Base-by-base conservation (phyloP, 2,329 filamentous ascomycete genomes). In the Ceratocystis diversiconidia region DNA sequence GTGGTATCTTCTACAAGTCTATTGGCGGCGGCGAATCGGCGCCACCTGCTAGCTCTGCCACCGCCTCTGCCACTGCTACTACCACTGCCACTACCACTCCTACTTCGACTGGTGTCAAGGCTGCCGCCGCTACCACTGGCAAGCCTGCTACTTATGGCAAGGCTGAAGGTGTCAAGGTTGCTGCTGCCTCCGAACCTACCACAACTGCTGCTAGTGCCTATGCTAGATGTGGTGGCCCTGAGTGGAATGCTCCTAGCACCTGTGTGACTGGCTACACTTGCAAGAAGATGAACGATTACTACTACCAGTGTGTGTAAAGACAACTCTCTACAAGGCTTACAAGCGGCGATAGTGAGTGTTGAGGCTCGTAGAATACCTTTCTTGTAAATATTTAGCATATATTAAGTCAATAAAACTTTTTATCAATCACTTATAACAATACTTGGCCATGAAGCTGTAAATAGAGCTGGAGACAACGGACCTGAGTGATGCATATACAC, bases 161-260 rank as follows among this genome's bases (percentile, higher is more conserved):
- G 30, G 32, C 61, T 46, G 3, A 41, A 5, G 10, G 36, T 41
- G 10, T 41, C 36, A 15, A 12, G n/a, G 6, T 48, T 15, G 30
- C 61, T 43, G 8, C 61, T n/a, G 5, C 52, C 19, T 5, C 52
- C 22, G 25, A 52, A 15, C 44, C 48, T 17, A 41, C 50, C 28
- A 22, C 52, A 8, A 60, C 28, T 36, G 36, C 63, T 19, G 41
- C 64, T 48, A 19, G 46, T 57, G 46, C 64, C 36, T 68, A 62
- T 32, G 66, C 69, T 25, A 79, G 79, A 67, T 80, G 79, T 52
- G 79, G 78, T 66, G 78, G 79, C n/a, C 73, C 69, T n/a, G 74
- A 72, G 64, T 80, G 73, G 73, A 70, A 68, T 17, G 79, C 78
- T 25, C 69, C 76, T n/a, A 78, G 76, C 1, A 79, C 77, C 73